Conservation (phyloP, 306 rosid species). For the Pterocarpus macrocarpus region DNA sequence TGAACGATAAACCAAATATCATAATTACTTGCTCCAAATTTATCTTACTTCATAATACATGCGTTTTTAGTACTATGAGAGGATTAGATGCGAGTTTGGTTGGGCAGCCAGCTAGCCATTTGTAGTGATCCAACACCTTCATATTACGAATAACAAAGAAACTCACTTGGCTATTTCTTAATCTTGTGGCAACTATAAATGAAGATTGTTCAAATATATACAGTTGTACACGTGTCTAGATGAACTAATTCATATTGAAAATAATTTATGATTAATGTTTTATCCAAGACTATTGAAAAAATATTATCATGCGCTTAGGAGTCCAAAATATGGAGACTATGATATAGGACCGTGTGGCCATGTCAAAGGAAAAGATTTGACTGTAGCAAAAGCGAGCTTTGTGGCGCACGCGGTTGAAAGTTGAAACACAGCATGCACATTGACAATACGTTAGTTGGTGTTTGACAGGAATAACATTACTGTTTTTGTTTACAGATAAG, state of each 20-base stretch:
- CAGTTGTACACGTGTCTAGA: not conserved
- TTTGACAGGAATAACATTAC: too few relatives aligned
- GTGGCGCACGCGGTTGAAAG: not conserved
- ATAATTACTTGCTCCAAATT: not conserved
- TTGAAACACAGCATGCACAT: not conserved
- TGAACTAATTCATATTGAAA: too few relatives aligned
- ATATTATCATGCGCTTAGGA: not conserved
- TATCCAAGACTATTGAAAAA: not conserved
- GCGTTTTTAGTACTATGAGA: too few relatives aligned
- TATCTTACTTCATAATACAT: too few relatives aligned
- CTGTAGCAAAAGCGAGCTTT: not conserved
- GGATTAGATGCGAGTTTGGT: too few relatives aligned
- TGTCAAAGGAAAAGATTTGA: not conserved
- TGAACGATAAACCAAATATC: too few relatives aligned
- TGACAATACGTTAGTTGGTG: too few relatives aligned
- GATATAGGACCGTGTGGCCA: not conserved
- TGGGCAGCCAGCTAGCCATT: not conserved
- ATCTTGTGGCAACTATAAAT: too few relatives aligned
- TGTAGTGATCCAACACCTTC: not conserved
- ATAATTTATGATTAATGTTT: not conserved
- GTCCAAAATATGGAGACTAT: not conserved
- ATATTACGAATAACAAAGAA: not conserved
- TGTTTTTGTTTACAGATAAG: not conserved
- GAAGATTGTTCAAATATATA: not conserved
- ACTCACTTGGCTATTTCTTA: too few relatives aligned